Evolutionary conservation across 2,329 filamentous ascomycete genomes (phyloP), one percentile per base, ranked within the genome.

Genomic region (Xylaria sp.): DNA sequence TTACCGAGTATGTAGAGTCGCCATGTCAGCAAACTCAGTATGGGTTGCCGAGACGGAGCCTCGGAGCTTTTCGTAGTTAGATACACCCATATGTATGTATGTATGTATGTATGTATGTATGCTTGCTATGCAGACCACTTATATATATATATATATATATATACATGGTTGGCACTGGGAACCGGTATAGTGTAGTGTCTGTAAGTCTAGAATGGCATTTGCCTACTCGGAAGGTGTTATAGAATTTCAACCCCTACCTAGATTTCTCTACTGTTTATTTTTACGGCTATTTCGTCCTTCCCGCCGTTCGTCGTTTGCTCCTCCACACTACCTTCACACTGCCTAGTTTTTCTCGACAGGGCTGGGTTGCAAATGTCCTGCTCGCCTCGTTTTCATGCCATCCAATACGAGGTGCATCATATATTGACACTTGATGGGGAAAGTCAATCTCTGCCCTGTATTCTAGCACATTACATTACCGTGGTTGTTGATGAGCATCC

Each of bases 361-460:
- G 53, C 7, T n/a, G 15, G 47, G 49, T 61, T 45, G 47, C 6
- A 31, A 42, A 22, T 22, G 25, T 33, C 6, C 27, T 47, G 54
- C 31, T 54, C 55, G 49, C 45, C 38, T 45, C 47, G 55, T 45
- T 39, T 38, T 22, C 27, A 29, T 47, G 59, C 15, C 6, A 44
- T 49, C 36, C 36, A 57, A 61, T 57, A 65, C 51, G 51, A 61
- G 20, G 20, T 42, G 63, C 51, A 58, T 66, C 29, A 29, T 63
- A 53, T 62, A 61, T 63, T 44, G 36, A 47, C 25, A 44, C 47
- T 56, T 50, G 22, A 38, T 47, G 45, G 45, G 51, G 53, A 31
- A 33, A 31, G 51, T 49, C 53, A 31, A 49, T 62, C 22, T 58
- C 38, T 53, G 20, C 27, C 57, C 51, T 49, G 49, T 45, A 42